Evolutionary conservation across 345 rosid species (phyloP).

Genomic region (Viola odorata): DNA sequence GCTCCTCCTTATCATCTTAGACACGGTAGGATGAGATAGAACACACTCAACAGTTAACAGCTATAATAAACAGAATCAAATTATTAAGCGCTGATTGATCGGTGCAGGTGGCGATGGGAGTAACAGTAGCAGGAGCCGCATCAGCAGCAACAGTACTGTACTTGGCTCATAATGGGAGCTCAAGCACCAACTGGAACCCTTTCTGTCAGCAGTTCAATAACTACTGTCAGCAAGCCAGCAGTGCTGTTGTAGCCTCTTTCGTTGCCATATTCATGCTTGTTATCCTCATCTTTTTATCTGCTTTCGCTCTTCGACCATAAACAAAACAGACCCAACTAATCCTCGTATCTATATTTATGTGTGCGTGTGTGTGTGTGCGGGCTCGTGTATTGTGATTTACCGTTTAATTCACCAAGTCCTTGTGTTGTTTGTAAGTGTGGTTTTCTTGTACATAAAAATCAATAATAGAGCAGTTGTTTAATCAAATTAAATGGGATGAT

Average conservation of each 20-base stretch:
- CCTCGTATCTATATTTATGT: neutral
- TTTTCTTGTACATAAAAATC: too few species aligned
- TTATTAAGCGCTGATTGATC: neutral
- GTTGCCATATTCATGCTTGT: constrained; percentile 22
- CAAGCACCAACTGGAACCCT: constrained; percentile 38
- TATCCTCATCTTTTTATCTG: constrained; percentile 33
- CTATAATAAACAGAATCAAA: neutral
- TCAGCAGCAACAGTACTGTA: constrained; percentile 36
- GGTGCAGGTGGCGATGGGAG: constrained; percentile 32
- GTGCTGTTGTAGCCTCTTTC: constrained; percentile 47
- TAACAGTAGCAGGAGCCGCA: constrained; percentile 30
- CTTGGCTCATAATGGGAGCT: constrained; percentile 48
- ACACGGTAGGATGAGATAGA: constrained; percentile 21
- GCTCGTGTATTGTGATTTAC: too few species aligned
- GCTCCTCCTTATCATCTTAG: constrained; percentile 40
- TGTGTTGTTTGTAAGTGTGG: too few species aligned
- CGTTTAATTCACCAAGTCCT: too few species aligned
- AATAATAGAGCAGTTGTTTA: too few species aligned
- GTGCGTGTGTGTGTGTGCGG: neutral
- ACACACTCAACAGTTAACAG: neutral
- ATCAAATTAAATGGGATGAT: too few species aligned
- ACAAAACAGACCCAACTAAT: neutral
- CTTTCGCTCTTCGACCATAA: constrained; percentile 27
- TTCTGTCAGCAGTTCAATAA: constrained; percentile 45
- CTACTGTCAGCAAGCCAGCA: constrained; percentile 39